Evolutionary conservation across 495 filamentous ascomycete species (phyloP).

Genomic region (Daldinia vernicosa): DNA sequence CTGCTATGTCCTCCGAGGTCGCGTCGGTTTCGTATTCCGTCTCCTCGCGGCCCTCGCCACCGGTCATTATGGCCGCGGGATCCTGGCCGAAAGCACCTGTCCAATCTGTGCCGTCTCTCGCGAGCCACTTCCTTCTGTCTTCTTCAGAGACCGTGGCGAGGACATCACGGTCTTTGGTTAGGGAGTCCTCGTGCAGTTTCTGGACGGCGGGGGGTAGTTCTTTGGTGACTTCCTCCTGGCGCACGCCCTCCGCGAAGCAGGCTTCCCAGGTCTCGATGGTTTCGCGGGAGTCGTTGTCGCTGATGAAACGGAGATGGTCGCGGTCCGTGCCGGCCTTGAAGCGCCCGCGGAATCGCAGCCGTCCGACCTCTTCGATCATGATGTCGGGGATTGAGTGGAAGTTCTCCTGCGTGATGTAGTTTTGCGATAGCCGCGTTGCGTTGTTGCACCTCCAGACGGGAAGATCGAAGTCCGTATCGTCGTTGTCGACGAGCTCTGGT

Average conservation of each 20-base stretch:
- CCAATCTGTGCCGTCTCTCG: slow-evolving; percentile 86
- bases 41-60: slow-evolving; percentile 55
- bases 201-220: slow-evolving; percentile 73
- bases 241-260: slow-evolving; percentile 84
- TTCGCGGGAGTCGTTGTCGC: slow-evolving; percentile 88
- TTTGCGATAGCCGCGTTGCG: slow-evolving; percentile 79
- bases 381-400: slow-evolving; percentile 72
- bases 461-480: slow-evolving; percentile 77
- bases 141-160: slow-evolving; percentile 72
- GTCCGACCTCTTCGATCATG: slow-evolving; percentile 74
- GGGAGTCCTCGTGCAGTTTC: slow-evolving; percentile 78
- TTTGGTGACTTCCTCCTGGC: slow-evolving; percentile 68
- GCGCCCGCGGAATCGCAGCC: slow-evolving; percentile 75
- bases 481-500: slow-evolving; percentile 81
- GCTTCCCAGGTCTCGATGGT: slow-evolving; percentile 96
- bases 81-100: slow-evolving; percentile 81
- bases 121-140: slow-evolving; percentile 80
- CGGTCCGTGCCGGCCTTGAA: slow-evolving; percentile 93
- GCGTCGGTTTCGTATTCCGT: slow-evolving; percentile 54
- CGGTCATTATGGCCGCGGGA: slow-evolving; percentile 55
- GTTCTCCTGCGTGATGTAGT: slow-evolving; percentile 84
- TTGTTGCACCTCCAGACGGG: slow-evolving; percentile 87
- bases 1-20: slow-evolving; percentile 56
- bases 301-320: slow-evolving; percentile 82
- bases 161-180: slow-evolving; percentile 80